Evolutionary conservation across 805 yeast genomes (phyloP).

Genomic region (Yarrowia osloensis): DNA sequence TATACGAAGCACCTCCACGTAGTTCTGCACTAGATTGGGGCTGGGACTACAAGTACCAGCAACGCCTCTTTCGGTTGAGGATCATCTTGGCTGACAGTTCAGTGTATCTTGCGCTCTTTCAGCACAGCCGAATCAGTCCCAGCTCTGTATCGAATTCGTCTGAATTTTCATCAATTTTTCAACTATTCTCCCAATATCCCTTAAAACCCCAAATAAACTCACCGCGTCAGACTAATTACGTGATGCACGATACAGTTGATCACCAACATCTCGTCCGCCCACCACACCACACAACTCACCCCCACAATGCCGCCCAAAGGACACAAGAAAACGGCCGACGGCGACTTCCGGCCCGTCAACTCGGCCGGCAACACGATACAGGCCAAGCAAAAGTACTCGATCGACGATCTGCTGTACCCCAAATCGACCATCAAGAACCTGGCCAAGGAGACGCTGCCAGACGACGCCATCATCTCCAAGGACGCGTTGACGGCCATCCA

Average conservation of each 20-base stretch:
- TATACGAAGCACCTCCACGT: too few relatives aligned
- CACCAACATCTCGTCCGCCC: background rate
- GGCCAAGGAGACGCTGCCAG: constrained; percentile 23
- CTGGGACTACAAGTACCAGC: too few relatives aligned
- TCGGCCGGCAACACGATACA: constrained; percentile 17
- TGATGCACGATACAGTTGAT: background rate
- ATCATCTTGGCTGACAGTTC: too few relatives aligned
- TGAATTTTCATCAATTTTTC: background rate
- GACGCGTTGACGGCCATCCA: constrained; percentile 29
- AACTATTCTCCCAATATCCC: too few relatives aligned
- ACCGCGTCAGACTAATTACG: background rate
- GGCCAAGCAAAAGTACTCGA: constrained; percentile 15
- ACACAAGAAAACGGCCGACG: constrained; percentile 25
- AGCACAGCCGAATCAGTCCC: too few relatives aligned
- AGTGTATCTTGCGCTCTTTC: too few relatives aligned
- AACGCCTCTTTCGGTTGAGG: too few relatives aligned
- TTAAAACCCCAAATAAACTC: background rate
- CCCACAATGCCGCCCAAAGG: constrained; percentile 24
- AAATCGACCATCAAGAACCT: constrained; percentile 23
- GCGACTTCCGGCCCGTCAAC: constrained; percentile 24
- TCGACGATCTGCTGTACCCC: constrained; percentile 24
- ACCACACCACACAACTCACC: background rate
- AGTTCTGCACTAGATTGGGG: too few relatives aligned
- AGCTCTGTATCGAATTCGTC: too few relatives aligned
- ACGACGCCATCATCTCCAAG: constrained; percentile 21